Conservation (phyloP, 345 rosid genomes). For the Syzygium grande region DNA sequence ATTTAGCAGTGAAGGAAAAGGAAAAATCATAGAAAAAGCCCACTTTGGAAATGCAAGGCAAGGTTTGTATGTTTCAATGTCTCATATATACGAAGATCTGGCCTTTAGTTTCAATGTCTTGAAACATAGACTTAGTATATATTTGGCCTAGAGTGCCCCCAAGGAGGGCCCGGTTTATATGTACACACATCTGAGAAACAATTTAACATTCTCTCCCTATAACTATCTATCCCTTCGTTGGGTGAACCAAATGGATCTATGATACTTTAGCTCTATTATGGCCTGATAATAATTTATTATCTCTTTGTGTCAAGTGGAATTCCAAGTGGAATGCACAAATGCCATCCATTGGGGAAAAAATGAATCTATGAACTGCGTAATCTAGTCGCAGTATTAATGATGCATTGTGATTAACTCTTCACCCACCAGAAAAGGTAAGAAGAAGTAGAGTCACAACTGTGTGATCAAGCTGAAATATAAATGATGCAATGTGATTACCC, state of each 20-base stretch:
- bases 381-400: background rate
- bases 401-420: background rate
- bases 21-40: background rate
- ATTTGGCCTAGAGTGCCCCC: too few species aligned
- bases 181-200: background rate
- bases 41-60: background rate
- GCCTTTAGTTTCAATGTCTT: background rate
- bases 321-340: background rate
- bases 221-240: background rate
- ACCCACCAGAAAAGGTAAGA: background rate
- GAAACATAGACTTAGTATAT: background rate
- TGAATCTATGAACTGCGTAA: too few species aligned
- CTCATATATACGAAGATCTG: background rate
- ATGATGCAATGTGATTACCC: background rate
- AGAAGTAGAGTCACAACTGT: background rate
- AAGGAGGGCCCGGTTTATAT: background rate
- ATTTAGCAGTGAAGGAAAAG: background rate
- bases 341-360: rapidly evolving
- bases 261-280: background rate
- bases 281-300: background rate
- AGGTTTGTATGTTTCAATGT: background rate
- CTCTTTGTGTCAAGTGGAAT: background rate
- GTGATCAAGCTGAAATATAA: background rate
- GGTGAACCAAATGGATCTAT: background rate
- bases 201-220: background rate